These are phyloP conservation scores for Radiomyces spectabilis DNA, from an alignment of 192 early-diverging fungal species.

Conservation along the genomic window DNA sequence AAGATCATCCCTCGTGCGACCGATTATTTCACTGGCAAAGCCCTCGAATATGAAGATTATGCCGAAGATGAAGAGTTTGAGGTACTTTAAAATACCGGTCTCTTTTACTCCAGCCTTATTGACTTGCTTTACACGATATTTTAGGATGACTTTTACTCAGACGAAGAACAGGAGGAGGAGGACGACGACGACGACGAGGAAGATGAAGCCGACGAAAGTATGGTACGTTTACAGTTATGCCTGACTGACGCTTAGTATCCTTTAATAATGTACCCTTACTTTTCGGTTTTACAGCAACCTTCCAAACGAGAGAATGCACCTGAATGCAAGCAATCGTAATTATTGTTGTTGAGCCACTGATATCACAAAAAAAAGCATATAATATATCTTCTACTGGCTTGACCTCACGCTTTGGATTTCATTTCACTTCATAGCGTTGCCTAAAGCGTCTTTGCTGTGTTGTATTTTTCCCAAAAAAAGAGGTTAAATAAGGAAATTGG, in stretches of 20 bases:
- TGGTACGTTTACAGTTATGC: background rate
- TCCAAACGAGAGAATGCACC: slow-evolving; percentile 48
- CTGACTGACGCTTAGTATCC: background rate
- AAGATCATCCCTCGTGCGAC: slow-evolving; percentile 92
- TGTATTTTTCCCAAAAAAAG: too few relatives aligned
- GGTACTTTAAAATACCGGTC: too few relatives aligned
- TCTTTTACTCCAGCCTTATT: too few relatives aligned
- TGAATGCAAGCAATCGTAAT: slow-evolving; percentile 47
- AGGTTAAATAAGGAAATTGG: too few relatives aligned
- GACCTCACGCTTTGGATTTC: too few relatives aligned
- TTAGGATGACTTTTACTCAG: slow-evolving; percentile 44
- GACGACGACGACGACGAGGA: slow-evolving; percentile 62
- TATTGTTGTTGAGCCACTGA: background rate
- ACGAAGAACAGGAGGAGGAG: slow-evolving; percentile 46
- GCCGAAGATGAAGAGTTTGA: slow-evolving; percentile 47
- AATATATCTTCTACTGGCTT: too few relatives aligned
- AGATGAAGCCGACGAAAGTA: slow-evolving; percentile 52
- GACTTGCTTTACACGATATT: too few relatives aligned
- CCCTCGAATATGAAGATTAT: slow-evolving; percentile 77
- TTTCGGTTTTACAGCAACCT: slow-evolving; percentile 20
- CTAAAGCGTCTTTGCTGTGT: too few relatives aligned
- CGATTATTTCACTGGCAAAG: slow-evolving; percentile 99
- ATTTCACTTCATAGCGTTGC: too few relatives aligned
- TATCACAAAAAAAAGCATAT: too few relatives aligned
- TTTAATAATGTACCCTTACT: background rate